Base-by-base conservation (phyloP, 139 green algal genomes). In the Desmodesmus armatus region DNA sequence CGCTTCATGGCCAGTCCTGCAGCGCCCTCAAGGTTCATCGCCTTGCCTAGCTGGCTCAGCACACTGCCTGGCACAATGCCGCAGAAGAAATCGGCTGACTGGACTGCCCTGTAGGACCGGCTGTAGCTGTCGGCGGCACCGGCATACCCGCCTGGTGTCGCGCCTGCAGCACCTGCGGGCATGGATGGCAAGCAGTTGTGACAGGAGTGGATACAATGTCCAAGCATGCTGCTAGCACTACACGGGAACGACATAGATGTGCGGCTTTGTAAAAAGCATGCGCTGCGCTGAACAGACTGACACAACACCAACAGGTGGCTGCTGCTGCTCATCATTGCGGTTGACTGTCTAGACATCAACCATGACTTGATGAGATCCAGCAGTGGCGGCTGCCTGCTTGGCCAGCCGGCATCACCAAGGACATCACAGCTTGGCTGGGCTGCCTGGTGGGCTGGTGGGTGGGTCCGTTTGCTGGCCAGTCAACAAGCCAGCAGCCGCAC, bases 1-100 rank as follows among this genome's bases (percentile, higher is more conserved):
- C 90, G 77, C 76, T 88, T 79, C 83, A 93, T 77, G 39, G 90
- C 89, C 69, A 89, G 29, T 40, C 84, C 88, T 23, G 44, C 91
- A 0, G 87, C 78, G 47, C 89, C 92, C 87, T 91, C 85, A 89
- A 92, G 53, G 31, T 81, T 49, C 53, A 73, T 81, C 17, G 47
- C 58, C 7, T 58, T 70, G 70, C 81, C 81, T 58, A 81, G 25
- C 27, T n/a, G 63, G 82, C 71, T 67, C 7, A 75, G 33, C 40
- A 75, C 58, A 23, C 6, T 35, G 35, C 69, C 69, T 7, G 90
- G 90, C 49, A 92, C 84, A 3, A 91, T 53, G 53, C 91, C 87
- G 37, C 87, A 91, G 60, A 94, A 90, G 39, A 91, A 81, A 74
- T 92, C 91, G 60, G 37, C 17, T 62, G 51, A 27, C 29, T 51